phyloP scores from a whole-genome alignment of 331 rosid genomes.

The Spiraea crenata region DNA sequence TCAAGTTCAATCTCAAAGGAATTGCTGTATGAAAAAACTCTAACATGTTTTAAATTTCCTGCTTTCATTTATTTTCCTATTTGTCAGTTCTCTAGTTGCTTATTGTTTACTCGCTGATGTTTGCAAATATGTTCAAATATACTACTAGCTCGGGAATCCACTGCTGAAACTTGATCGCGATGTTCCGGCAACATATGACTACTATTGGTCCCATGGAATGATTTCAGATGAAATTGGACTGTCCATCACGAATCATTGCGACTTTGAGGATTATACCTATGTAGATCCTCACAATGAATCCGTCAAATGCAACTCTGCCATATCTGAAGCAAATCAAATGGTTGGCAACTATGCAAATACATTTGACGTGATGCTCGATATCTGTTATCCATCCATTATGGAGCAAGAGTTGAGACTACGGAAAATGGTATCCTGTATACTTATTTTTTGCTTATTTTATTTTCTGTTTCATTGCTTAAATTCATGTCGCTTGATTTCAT shows the following conservation, averaged over 20 bases:
- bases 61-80: not conserved
- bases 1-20: constrained; percentile 87
- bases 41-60: constrained; percentile 4
- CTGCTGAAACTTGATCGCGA: constrained; percentile 71
- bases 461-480: not conserved
- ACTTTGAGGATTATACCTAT: constrained; percentile 58
- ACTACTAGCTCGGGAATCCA: constrained; percentile 81
- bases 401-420: constrained; percentile 76
- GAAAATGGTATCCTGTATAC: constrained; percentile 43
- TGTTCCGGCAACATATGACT: constrained; percentile 63
- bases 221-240: constrained; percentile 81
- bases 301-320: constrained; percentile 48
- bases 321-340: constrained; percentile 42
- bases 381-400: constrained; percentile 81
- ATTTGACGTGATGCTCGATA: constrained; percentile 83
- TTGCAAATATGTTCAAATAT: constrained; percentile 4
- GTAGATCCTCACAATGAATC: constrained; percentile 49
- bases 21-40: constrained; percentile 65
- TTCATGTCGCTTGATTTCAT: not conserved
- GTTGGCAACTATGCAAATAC: constrained; percentile 58
- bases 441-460: not conserved
- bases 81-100: not conserved
- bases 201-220: constrained; percentile 93
- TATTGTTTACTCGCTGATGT: not conserved
- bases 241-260: constrained; percentile 57